Conservation (phyloP, 2,329 filamentous ascomycete species). For the Ascosphaera apis region DNA sequence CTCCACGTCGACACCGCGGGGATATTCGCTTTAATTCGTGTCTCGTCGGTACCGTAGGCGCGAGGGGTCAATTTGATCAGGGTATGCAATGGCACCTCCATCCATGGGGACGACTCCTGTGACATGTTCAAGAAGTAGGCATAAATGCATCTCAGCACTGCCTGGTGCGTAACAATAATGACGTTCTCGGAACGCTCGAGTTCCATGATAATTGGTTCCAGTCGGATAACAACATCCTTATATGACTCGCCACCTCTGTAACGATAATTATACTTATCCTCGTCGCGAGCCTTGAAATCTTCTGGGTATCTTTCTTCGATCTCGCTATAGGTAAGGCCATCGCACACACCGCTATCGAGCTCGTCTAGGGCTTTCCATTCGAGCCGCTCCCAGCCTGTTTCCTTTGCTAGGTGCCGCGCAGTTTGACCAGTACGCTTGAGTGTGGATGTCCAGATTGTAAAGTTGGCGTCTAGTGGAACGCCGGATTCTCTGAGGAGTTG, state of each 20-base stretch:
- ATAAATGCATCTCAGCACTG: conserved; percentile 89
- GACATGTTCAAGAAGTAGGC: conserved; percentile 97
- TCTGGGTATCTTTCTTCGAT: conserved; percentile 82
- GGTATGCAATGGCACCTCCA: conserved; percentile 91
- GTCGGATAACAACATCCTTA: conserved; percentile 86
- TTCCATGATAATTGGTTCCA: conserved; percentile 99
- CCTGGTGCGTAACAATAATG: conserved; percentile 93
- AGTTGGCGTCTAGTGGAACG: conserved; percentile 39
- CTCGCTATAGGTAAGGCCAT: conserved; percentile 86
- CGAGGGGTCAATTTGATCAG: conserved; percentile 89
- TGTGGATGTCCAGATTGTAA: conserved; percentile 56
- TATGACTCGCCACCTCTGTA: conserved; percentile 93
- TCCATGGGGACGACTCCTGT: conserved; percentile 85
- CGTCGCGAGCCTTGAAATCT: conserved; percentile 84
- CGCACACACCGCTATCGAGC: conserved; percentile 87
- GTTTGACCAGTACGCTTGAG: conserved; percentile 76
- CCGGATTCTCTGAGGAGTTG: conserved; percentile 68
- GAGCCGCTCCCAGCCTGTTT: conserved; percentile 60
- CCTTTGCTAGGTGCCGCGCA: conserved; percentile 52
- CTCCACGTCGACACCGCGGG: conserved; percentile 92
- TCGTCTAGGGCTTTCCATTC: conserved; percentile 98
- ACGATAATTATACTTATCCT: conserved; percentile 99
- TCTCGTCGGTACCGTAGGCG: conserved; percentile 80
- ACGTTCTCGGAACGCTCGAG: conserved; percentile 91
- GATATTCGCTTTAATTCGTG: conserved; percentile 73